Percentiles rank a stretch among this genome's conserved stretches.
Evolutionary conservation across 345 rosid species (phyloP).

Genomic region (Linum lewisii): DNA sequence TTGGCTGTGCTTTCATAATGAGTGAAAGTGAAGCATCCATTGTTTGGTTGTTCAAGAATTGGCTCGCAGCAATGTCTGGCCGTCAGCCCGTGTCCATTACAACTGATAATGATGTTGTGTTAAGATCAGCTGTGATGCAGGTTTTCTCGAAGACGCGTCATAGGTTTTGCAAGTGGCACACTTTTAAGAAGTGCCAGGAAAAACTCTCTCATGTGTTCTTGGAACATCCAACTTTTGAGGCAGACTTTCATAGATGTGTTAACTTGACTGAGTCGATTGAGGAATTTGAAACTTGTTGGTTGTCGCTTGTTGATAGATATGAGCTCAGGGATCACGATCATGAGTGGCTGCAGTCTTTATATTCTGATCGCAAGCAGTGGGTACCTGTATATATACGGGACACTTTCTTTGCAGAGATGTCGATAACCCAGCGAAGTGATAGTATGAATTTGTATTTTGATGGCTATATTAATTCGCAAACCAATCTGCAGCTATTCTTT

Average conservation of each 20-base stretch:
- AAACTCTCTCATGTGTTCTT: constrained; percentile 37
- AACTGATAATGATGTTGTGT: constrained; percentile 43
- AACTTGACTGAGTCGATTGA: constrained; percentile 42
- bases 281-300: constrained; percentile 48
- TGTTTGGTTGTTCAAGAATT: constrained; percentile 51
- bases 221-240: constrained; percentile 36
- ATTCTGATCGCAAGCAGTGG: constrained; percentile 49
- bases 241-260: constrained; percentile 41
- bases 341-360: constrained; percentile 53
- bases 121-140: constrained; percentile 42
- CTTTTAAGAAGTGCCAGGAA: constrained; percentile 44
- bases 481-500: constrained; percentile 35
- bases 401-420: constrained; percentile 58
- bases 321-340: constrained; percentile 38
- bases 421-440: constrained; percentile 41
- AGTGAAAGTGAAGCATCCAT: constrained; percentile 50
- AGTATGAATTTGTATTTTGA: constrained; percentile 58
- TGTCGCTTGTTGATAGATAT: constrained; percentile 34
- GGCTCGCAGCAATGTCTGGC: constrained; percentile 47
- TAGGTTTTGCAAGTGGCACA: constrained; percentile 52
- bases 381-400: constrained; percentile 50
- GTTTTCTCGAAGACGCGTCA: constrained; percentile 52
- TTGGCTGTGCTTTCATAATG: constrained; percentile 51
- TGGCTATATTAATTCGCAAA: constrained; percentile 52
- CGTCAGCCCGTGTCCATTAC: constrained; percentile 50